These are phyloP conservation scores for Tilletia horrida DNA, from an alignment of 1,284 basidiomycete genomes.

Conservation along the genomic window DNA sequence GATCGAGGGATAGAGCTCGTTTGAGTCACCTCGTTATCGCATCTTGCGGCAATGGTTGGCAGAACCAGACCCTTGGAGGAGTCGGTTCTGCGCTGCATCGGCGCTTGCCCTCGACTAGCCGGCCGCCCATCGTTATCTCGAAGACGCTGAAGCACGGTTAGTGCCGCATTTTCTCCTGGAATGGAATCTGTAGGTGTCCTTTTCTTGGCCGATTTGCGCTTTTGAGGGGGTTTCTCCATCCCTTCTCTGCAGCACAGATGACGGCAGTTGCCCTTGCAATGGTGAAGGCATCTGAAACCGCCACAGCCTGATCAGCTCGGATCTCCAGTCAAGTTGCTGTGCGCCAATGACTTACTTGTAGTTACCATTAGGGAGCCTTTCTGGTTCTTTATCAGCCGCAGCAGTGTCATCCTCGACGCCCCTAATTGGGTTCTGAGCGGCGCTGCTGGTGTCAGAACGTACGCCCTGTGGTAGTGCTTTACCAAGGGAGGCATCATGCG, in stretches of 20 bases:
- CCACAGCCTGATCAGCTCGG: neutral
- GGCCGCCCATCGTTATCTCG: neutral
- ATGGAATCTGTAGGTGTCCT: neutral
- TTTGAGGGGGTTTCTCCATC: slow-evolving; percentile 19
- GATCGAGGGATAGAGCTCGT: neutral
- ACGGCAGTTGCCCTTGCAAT: slow-evolving; percentile 44
- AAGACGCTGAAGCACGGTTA: neutral
- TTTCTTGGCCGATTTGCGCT: neutral
- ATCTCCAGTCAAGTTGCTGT: neutral
- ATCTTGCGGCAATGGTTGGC: too few relatives aligned
- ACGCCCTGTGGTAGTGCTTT: too few relatives aligned
- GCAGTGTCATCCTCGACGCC: too few relatives aligned
- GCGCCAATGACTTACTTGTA: slow-evolving; percentile 26
- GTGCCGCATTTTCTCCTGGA: neutral
- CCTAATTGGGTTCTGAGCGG: too few relatives aligned
- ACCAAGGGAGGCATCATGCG: too few relatives aligned
- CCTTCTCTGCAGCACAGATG: slow-evolving; percentile 46
- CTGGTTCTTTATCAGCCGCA: slow-evolving; percentile 16
- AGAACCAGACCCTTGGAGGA: too few relatives aligned
- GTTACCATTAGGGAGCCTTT: slow-evolving; percentile 32
- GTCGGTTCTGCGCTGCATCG: too few relatives aligned
- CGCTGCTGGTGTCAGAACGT: too few relatives aligned
- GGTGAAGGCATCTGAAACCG: slow-evolving; percentile 32
- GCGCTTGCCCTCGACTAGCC: too few relatives aligned
- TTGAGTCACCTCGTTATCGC: too few relatives aligned